phyloP scores from a whole-genome alignment of 176 grass and related monocot genomes.

The Hordeum vulgare region MorexV3_pseudomolecules_assembly NC_058522.1:323601873-323602372 shows the following conservation, averaged over 20 bases:
- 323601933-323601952: not conserved
- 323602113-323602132: not conserved
- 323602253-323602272: not conserved
- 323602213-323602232: not conserved
- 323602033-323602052: not conserved
- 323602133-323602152: slow-evolving; percentile 1
- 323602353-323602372: not conserved
- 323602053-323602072: slow-evolving; percentile 1
- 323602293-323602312: not conserved
- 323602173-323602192: not conserved
- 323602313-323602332: not conserved
- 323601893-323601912: not conserved
- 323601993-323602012: not conserved
- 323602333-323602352: not conserved
- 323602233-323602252: not conserved
- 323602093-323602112: not conserved
- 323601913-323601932: not conserved
- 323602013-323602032: not conserved
- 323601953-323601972: not conserved
- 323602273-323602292: not conserved
- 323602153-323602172: not conserved
- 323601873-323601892: not conserved
- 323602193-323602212: slow-evolving; percentile 6
- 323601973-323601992: not conserved
- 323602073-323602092: not conserved